Conservation (phyloP, 495 filamentous ascomycete species). For the Hyaloscypha finlandica region DNA sequence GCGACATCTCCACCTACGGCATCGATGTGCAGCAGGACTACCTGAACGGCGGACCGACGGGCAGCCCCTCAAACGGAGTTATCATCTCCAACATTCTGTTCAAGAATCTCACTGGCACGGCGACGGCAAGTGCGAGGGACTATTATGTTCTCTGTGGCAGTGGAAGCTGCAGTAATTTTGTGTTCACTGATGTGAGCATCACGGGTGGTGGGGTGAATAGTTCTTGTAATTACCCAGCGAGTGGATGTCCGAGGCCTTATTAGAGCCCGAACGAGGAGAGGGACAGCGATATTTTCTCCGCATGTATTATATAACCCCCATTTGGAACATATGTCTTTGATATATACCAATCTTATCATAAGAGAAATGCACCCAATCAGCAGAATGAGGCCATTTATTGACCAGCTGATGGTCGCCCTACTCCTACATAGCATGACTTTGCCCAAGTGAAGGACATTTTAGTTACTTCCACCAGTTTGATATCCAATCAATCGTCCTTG, state of each 20-base stretch:
- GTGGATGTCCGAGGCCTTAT: conserved; percentile 24
- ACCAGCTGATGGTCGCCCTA: too few species aligned
- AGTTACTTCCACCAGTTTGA: too few species aligned
- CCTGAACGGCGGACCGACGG: conserved; percentile 49
- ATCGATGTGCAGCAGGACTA: conserved; percentile 53
- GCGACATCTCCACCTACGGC: conserved; percentile 47
- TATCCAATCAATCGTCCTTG: too few species aligned
- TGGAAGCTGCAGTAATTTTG: conserved; percentile 46
- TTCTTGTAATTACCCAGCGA: conserved; percentile 43
- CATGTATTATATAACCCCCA: too few species aligned
- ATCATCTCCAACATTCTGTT: conserved; percentile 43
- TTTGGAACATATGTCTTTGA: too few species aligned
- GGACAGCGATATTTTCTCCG: too few species aligned
- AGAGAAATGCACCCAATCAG: too few species aligned
- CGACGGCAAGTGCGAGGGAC: conserved; percentile 31
- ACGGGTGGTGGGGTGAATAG: conserved; percentile 41
- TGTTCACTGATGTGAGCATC: conserved; percentile 42
- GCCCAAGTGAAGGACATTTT: too few species aligned
- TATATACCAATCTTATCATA: too few species aligned
- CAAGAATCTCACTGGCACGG: conserved; percentile 46
- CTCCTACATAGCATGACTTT: too few species aligned
- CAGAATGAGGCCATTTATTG: too few species aligned
- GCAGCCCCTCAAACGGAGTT: conserved; percentile 46
- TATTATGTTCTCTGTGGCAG: conserved; percentile 54
- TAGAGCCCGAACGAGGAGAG: too few species aligned